phyloP scores from a whole-genome alignment of 1,284 basidiomycete genomes.

The Bjerkandera adusta region DNA sequence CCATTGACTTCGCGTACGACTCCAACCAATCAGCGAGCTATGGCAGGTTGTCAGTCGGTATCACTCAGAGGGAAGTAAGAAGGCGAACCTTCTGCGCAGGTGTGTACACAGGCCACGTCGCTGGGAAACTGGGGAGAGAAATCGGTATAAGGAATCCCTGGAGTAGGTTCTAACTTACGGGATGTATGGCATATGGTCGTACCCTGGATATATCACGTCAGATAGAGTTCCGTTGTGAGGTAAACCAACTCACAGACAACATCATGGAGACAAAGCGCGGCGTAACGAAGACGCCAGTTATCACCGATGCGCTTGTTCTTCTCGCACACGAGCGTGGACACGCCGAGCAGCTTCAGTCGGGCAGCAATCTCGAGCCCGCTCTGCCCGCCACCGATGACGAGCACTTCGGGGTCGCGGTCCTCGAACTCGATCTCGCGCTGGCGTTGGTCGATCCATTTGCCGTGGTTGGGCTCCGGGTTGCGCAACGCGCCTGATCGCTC shows the following conservation, averaged over 20 bases:
- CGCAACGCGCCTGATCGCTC: constrained; percentile 36
- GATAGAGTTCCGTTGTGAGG: constrained; percentile 7
- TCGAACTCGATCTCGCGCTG: constrained; percentile 34
- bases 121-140: constrained; percentile 37
- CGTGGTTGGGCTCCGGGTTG: constrained; percentile 31
- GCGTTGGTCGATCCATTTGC: constrained; percentile 33
- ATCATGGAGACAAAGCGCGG: constrained; percentile 54
- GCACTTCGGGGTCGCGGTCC: constrained; percentile 36
- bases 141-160: not conserved
- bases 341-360: constrained; percentile 46
- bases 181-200: constrained; percentile 46
- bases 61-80: not conserved
- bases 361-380: constrained; percentile 42
- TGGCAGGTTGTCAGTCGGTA: constrained; percentile 1
- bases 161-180: constrained; percentile 33
- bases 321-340: constrained; percentile 50
- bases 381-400: constrained; percentile 62
- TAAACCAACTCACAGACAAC: constrained; percentile 49
- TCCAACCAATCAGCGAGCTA: constrained; percentile 59
- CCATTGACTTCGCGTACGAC: constrained; percentile 55
- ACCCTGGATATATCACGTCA: constrained; percentile 16
- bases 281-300: constrained; percentile 52
- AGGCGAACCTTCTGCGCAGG: constrained; percentile 44
- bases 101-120: constrained; percentile 54
- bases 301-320: constrained; percentile 48